Percentiles rank a stretch among this genome's conserved stretches.
Evolutionary conservation across 257 asterid genomes (phyloP).

Genomic region (Solanum stenotomum): DNA sequence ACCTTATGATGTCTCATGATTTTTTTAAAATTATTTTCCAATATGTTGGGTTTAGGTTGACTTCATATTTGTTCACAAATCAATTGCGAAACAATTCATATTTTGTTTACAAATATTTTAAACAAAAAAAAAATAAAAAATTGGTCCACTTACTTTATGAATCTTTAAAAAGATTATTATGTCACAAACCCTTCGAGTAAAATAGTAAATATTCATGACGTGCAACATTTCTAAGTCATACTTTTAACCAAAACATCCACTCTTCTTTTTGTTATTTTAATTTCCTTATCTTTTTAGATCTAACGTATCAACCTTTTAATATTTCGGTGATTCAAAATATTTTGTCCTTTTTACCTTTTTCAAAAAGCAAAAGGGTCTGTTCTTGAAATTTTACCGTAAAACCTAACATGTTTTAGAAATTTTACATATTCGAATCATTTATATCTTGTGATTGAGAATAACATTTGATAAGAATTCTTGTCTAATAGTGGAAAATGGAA

Average conservation of each 20-base stretch:
- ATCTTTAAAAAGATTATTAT: background rate
- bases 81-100: no score
- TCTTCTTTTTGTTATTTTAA: background rate
- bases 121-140: no score
- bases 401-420: background rate
- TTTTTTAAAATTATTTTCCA: no score
- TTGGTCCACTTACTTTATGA: background rate
- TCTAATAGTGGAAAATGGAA: background rate
- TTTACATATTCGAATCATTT: background rate
- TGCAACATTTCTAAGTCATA: background rate
- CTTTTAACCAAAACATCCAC: background rate
- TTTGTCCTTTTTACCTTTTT: background rate
- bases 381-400: background rate
- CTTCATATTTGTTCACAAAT: no score
- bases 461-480: background rate
- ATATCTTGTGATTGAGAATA: background rate
- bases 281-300: background rate
- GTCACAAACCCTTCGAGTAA: background rate
- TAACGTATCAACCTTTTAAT: background rate
- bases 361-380: background rate
- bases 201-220: background rate
- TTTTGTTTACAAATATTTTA: no score
- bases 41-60: no score
- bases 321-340: background rate
- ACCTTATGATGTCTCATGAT: no score